Evolutionary conservation across 202 grass and related monocot genomes (phyloP), one percentile per base, ranked within the genome.

Genomic region (Hordeum pubiflorum): DNA sequence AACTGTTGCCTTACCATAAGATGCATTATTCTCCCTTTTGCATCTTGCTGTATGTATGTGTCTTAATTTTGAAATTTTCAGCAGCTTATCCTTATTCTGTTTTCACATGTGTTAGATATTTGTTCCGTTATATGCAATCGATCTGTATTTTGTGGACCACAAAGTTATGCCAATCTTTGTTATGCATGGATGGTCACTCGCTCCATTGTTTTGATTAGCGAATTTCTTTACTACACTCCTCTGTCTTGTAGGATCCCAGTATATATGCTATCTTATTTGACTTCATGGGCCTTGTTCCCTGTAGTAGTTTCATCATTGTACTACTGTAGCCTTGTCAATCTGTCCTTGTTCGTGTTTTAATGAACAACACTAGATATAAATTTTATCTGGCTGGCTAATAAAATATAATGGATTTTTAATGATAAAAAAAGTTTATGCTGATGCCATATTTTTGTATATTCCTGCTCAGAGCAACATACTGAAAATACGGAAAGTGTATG

Each of bases 401-500:
- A 20, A 38, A 31, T 27, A 55, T 2, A 20, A 4, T 38, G 1
- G 10, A 40, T 69, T 31, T 62, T 44, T 4, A 23, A 59, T 77
- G 24, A 29, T 63, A 15, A 58, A 58, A 18, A 14, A 31, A 12
- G 3, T 81, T 78, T 87, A 12, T 56, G 10, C 79, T 92, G 75
- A 89, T 43, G 1, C 39, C 5, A 2, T 15, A 3, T 13, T 81
- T 74, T 29, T 46, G 3, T 55, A 32, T 69, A 21, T 50, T 73
- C 50, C 31, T 14, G 63, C 81, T 32, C 87, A 98, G 96, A 91
- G 76, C 64, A 85, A 96, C 77, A 87, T 95, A 74, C 55, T 88
- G 15, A 99, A 99, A 72, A 85, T 95, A 76, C 69, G 83, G 5
- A 96, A 95, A 95, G 92, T 99, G 55, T 99, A 99, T 58, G 96